A percentile compares a stretch with the other conserved stretches of the same genome.
phyloP scores from a whole-genome alignment of 768 basidiomycete genomes.

The Lactarius evosmus region DNA sequence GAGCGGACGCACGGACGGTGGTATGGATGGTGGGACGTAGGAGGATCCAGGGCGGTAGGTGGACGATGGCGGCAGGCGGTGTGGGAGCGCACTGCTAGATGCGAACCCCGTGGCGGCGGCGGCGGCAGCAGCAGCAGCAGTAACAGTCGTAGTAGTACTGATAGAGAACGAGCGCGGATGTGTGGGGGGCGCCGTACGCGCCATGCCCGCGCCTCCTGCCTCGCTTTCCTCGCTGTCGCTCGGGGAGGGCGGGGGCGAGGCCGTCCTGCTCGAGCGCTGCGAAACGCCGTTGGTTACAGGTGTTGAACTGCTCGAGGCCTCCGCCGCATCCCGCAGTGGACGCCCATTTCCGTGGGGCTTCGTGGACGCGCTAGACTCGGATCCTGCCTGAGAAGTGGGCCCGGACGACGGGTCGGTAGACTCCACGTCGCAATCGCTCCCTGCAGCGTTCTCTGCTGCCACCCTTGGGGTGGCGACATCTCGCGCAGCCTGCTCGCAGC shows the following conservation, averaged over 20 bases:
- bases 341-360: background rate
- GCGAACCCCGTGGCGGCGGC: background rate
- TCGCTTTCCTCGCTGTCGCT: conserved; percentile 26
- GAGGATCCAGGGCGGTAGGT: conserved; percentile 23
- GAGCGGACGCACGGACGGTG: conserved; percentile 23
- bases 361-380: conserved; percentile 3
- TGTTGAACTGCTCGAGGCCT: conserved; percentile 8
- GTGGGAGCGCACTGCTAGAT: conserved; percentile 1
- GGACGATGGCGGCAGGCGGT: conserved; percentile 24
- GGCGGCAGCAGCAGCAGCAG: background rate
- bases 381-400: background rate
- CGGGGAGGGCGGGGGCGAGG: conserved; percentile 18
- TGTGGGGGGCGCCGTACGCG: conserved; percentile 19
- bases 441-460: background rate
- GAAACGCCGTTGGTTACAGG: background rate
- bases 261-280: conserved; percentile 16
- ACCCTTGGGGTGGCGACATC: background rate
- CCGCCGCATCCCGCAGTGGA: background rate
- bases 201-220: background rate
- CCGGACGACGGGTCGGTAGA: background rate
- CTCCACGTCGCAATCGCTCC: background rate
- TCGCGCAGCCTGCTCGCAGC: background rate
- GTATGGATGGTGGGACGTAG: conserved; percentile 22
- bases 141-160: background rate
- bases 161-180: conserved; percentile 26